These are phyloP conservation scores for Trametes polyzona DNA, from an alignment of 1,284 basidiomycete genomes.

Conservation along the genomic window DNA sequence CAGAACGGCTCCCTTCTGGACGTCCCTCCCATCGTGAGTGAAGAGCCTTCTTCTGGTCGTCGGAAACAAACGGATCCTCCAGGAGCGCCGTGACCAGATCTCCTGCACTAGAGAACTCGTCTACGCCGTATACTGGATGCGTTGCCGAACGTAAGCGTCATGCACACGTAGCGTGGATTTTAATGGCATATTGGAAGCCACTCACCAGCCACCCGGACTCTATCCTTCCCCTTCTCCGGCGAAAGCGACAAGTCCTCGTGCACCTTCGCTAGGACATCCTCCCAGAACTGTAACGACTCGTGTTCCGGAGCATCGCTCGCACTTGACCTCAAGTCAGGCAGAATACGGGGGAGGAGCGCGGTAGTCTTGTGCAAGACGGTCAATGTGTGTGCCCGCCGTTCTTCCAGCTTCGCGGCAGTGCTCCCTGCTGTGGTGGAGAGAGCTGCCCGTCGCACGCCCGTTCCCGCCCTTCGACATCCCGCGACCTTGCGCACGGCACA, in stretches of 20 bases:
- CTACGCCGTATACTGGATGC: constrained; percentile 55
- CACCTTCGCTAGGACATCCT: constrained; percentile 40
- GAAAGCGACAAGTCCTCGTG: constrained; percentile 39
- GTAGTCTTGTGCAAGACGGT: constrained; percentile 46
- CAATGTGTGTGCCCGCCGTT: constrained; percentile 26
- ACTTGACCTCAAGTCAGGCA: constrained; percentile 29
- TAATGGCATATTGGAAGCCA: neutral
- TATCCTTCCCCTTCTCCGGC: constrained; percentile 22
- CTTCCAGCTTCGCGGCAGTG: constrained; percentile 13
- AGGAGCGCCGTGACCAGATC: constrained; percentile 69
- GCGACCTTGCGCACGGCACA: constrained; percentile 1
- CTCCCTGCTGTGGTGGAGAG: constrained; percentile 13
- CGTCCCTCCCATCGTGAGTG: constrained; percentile 48
- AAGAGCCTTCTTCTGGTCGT: constrained; percentile 44
- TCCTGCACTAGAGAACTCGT: constrained; percentile 51
- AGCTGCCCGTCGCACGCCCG: constrained; percentile 17
- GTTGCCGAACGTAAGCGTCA: constrained; percentile 2
- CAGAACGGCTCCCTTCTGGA: constrained; percentile 28
- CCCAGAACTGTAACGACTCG: constrained; percentile 44
- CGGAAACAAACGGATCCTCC: constrained; percentile 66
- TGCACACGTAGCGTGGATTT: neutral
- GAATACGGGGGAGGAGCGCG: constrained; percentile 43
- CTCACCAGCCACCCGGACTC: constrained; percentile 53
- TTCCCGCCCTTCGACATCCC: neutral
- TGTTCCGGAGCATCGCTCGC: constrained; percentile 3